Conservation (phyloP, 106 monocot genomes). For the Acorus gramineus region DNA sequence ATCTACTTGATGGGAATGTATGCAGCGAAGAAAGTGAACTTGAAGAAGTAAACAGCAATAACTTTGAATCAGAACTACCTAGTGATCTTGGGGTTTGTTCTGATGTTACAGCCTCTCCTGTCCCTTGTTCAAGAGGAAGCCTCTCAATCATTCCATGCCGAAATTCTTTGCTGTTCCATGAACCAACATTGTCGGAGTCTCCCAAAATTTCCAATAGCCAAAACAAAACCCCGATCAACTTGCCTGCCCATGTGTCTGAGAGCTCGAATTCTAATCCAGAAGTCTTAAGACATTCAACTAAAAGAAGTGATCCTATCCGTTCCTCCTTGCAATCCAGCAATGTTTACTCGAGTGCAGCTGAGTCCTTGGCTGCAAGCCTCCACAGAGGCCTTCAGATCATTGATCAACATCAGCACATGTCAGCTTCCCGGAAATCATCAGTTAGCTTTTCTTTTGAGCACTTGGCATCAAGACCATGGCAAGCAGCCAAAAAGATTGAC, state of each 20-base stretch:
- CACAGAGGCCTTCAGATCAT: conserved; percentile 81
- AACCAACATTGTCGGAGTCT: conserved; percentile 60
- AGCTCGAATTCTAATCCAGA: conserved; percentile 4
- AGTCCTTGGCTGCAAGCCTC: conserved; percentile 83
- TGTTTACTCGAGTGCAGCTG: conserved; percentile 37
- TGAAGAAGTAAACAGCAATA: conserved; percentile 14
- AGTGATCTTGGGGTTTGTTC: not conserved
- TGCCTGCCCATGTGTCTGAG: conserved; percentile 10
- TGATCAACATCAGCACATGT: conserved; percentile 52
- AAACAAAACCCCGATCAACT: conserved; percentile 28
- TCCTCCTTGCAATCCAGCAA: conserved; percentile 66
- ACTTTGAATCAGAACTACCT: not conserved
- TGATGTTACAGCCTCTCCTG: not conserved
- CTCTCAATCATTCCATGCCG: conserved; percentile 15
- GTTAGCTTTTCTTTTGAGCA: conserved; percentile 74
- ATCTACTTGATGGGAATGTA: not conserved
- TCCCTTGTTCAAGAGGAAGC: not conserved
- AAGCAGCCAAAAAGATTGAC: conserved; percentile 22
- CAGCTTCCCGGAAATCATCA: conserved; percentile 36
- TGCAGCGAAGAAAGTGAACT: conserved; percentile 5
- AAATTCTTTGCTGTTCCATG: conserved; percentile 17
- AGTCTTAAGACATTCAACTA: not conserved
- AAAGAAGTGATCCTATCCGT: conserved; percentile 19
- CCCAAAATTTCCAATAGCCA: conserved; percentile 36
- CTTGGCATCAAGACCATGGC: conserved; percentile 29